Evolutionary conservation across 257 asterid species (phyloP), one percentile per base, ranked within the genome.

Genomic region (Dorcoceras hygrometricum): DNA sequence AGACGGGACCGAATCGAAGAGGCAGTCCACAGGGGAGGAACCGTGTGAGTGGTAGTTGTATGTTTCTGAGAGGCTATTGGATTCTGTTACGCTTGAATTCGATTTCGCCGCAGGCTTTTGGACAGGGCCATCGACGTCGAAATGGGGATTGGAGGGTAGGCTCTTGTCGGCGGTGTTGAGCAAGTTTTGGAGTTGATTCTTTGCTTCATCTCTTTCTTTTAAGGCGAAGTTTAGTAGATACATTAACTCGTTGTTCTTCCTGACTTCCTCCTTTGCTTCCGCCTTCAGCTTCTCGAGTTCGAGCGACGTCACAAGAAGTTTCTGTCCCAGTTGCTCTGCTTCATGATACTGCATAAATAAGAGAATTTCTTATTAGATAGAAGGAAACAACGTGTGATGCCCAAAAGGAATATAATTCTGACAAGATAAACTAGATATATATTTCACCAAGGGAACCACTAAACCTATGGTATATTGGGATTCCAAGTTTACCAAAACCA

Each of bases 71-170:
- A 82, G 63, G 23, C 89, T 81, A 69, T 84, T 84, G 5, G 94
- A 87, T 24, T 83, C 95, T 7, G 96, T 81, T 31, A 83, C 62
- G 65, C 87, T 75, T 14, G 97, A 88, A 57, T 87, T 87, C 3
- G 83, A 78, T 62, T 65, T 83, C 4, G 70, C 72, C 3, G 68
- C 69, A 0, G 81, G 70, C 51, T 75, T 78, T 4, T 56, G 0
- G 24, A 62, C 58, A 23, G 80, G 76, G 62, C 69, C 66, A 5
- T 76, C 80, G 11, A 69, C 31, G 6, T 72, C 75, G 14, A 79
- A 29, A 22, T 26, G 51, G 51, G 79, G 77, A 36, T 34, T 23
- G 46, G 5, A 4, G 34, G 60, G 55, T 27, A 57, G n/a, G 63
- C 57, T 23, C 0, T 50, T 31, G 20, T 5, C 22, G 28, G 67